Evolutionary conservation across 768 basidiomycete genomes (phyloP).

Genomic region (Pleurotus citrinopileatus): DNA sequence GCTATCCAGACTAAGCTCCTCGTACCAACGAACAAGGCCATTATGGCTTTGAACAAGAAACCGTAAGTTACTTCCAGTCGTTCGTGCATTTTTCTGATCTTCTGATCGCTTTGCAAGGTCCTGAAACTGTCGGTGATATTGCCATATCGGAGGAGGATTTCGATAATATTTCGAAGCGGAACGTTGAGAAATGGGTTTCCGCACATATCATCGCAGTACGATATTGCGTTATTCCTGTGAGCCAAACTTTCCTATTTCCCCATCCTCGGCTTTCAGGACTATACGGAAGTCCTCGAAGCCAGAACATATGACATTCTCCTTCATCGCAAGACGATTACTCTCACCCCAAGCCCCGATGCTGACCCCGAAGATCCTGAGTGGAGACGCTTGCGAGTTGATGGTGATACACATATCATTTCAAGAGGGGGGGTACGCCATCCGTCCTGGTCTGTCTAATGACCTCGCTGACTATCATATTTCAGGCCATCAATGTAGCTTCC

Average conservation of each 20-base stretch:
- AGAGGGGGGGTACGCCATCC: slow-evolving; percentile 54
- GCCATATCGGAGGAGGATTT: slow-evolving; percentile 65
- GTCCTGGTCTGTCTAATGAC: not conserved
- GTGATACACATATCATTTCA: slow-evolving; percentile 49
- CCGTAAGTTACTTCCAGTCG: slow-evolving; percentile 58
- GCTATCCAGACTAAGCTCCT: slow-evolving; percentile 53
- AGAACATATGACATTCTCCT: slow-evolving; percentile 56
- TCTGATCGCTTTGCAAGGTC: slow-evolving; percentile 49
- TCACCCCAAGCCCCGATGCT: slow-evolving; percentile 36
- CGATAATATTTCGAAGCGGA: slow-evolving; percentile 54
- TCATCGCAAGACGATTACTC: slow-evolving; percentile 53
- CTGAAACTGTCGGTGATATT: slow-evolving; percentile 36
- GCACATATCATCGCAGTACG: slow-evolving; percentile 81
- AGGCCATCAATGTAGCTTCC: slow-evolving; percentile 56
- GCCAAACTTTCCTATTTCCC: not conserved
- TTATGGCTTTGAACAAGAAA: slow-evolving; percentile 77
- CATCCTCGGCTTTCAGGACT: slow-evolving; percentile 30
- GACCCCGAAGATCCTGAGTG: slow-evolving; percentile 37
- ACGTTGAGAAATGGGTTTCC: slow-evolving; percentile 78
- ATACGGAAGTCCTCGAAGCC: slow-evolving; percentile 43
- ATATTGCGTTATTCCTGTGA: no score
- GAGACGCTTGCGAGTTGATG: slow-evolving; percentile 56
- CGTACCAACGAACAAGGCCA: slow-evolving; percentile 85
- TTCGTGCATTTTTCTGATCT: not conserved
- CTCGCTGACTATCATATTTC: slow-evolving; percentile 7